These are phyloP conservation scores for Globisporangium viniferum DNA, from an alignment of 352 stramenopile species.

Conservation along the genomic window DNA sequence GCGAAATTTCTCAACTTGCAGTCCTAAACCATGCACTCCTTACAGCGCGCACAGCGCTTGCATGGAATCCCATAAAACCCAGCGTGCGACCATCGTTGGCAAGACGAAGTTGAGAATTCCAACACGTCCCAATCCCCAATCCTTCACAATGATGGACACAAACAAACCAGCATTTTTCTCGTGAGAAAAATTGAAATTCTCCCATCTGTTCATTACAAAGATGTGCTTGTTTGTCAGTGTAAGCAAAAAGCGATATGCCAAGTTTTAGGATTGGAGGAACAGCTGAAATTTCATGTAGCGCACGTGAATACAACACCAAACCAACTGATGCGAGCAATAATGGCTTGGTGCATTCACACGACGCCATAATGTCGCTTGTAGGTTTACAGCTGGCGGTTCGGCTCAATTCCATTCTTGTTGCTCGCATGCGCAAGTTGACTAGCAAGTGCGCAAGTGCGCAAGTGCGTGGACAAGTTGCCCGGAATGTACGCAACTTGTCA, in stretches of 20 bases:
- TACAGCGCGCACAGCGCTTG: background rate
- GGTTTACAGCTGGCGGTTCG: background rate
- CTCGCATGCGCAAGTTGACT: background rate
- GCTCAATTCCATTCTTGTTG: background rate
- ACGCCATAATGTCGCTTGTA: background rate
- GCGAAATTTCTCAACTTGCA: background rate
- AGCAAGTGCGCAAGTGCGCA: background rate
- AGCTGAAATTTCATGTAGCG: background rate
- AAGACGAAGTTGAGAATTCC: background rate
- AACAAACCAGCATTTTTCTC: background rate
- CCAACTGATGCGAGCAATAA: background rate
- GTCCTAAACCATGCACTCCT: background rate
- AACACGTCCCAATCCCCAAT: background rate
- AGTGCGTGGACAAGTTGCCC: background rate
- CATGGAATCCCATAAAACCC: background rate
- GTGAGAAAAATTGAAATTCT: background rate
- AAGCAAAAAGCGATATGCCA: background rate
- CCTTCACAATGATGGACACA: background rate
- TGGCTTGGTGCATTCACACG: background rate
- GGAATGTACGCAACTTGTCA: background rate
- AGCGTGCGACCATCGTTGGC: background rate
- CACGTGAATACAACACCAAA: background rate
- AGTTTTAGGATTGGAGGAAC: background rate
- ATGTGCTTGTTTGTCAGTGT: background rate
- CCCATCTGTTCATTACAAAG: background rate